Evolutionary conservation across 257 asterid species (phyloP).

Genomic region (Parsonsia alboflavescens): DNA sequence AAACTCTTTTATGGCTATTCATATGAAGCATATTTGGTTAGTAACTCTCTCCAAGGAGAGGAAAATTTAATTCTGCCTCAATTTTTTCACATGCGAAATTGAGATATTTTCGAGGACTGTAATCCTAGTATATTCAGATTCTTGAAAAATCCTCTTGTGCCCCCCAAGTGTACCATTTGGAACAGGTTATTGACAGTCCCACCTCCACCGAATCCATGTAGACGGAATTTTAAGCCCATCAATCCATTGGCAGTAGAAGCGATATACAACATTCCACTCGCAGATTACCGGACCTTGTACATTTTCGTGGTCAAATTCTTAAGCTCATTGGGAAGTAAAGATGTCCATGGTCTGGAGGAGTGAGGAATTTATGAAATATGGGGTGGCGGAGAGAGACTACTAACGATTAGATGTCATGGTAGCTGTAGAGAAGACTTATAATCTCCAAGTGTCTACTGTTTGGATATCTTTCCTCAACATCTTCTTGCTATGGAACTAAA

Average conservation of each 20-base stretch:
- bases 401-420: background rate
- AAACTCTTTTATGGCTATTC: background rate
- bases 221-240: slow-evolving; percentile 12
- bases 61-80: background rate
- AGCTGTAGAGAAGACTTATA: background rate
- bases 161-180: background rate
- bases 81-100: background rate
- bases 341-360: background rate
- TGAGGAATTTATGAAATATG: background rate
- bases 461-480: background rate
- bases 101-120: background rate
- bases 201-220: slow-evolving; percentile 4
- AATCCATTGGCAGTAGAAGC: slow-evolving; percentile 4
- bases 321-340: background rate
- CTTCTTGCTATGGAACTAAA: background rate
- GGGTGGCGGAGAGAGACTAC: background rate
- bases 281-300: background rate
- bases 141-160: background rate
- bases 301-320: background rate
- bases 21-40: background rate
- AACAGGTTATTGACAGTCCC: background rate
- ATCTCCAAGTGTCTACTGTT: background rate
- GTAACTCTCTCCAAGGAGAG: background rate
- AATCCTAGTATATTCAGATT: background rate
- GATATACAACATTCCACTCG: background rate